These are phyloP conservation scores for Thraustotheca clavata DNA, from an alignment of 352 stramenopile species.

Conservation along the genomic window DNA sequence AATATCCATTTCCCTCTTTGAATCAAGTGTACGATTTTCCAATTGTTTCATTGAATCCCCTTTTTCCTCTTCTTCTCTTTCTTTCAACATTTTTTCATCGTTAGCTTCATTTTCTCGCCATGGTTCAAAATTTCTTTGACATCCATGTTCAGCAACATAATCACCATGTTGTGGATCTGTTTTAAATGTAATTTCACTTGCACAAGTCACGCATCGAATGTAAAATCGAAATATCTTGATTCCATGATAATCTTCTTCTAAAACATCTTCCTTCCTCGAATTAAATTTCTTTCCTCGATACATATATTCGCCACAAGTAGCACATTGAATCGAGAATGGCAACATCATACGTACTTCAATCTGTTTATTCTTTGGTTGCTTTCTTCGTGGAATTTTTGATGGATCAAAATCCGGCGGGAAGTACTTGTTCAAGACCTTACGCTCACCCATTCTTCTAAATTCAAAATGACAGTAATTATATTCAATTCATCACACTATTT, in stretches of 20 bases:
- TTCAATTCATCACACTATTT: no score
- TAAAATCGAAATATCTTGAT: conserved; percentile 97
- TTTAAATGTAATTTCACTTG: conserved; percentile 94
- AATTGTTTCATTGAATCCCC: conserved; percentile 96
- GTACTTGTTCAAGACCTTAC: conserved; percentile 99
- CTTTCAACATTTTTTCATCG: conserved; percentile 52
- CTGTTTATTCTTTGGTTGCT: conserved; percentile 93
- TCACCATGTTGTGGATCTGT: conserved; percentile 98
- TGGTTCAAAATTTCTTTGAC: conserved; percentile 95
- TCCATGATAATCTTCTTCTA: conserved; percentile 94
- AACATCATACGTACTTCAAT: conserved; percentile 99
- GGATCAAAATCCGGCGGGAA: conserved; percentile 99
- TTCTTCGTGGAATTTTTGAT: conserved; percentile 88
- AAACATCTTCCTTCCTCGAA: conserved; percentile 95
- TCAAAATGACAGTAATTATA: no score
- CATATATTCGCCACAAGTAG: conserved; percentile 97
- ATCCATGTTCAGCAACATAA: conserved; percentile 96
- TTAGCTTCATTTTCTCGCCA: conserved; percentile 87
- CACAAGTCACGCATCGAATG: conserved; percentile 96
- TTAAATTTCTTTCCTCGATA: conserved; percentile 99
- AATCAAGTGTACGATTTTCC: conserved; percentile 97
- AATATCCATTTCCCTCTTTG: conserved; percentile 98
- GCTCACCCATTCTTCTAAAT: conserved; percentile 94
- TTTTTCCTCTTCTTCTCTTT: conserved; percentile 90
- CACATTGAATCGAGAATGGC: conserved; percentile 97